These are phyloP conservation scores for Russula olivacea DNA, from an alignment of 768 basidiomycete genomes.

Conservation along the genomic window DNA sequence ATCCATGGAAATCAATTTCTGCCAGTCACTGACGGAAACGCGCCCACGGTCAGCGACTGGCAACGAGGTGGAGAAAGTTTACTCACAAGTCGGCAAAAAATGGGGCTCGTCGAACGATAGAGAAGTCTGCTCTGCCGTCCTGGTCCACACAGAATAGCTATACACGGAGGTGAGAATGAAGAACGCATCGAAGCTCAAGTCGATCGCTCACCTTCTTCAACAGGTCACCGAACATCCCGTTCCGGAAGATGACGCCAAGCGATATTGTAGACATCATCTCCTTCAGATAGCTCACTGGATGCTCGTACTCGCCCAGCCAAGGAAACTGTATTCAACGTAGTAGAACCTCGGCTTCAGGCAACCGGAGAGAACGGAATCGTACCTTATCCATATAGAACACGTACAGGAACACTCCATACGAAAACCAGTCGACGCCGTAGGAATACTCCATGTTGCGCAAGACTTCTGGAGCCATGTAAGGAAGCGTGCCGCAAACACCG, in stretches of 20 bases:
- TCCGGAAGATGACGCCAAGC: conserved; percentile 1
- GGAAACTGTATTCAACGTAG: conserved; percentile 9
- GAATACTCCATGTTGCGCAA: conserved; percentile 18
- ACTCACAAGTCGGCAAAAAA: conserved; percentile 18
- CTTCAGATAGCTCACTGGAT: conserved; percentile 16
- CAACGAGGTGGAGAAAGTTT: not conserved
- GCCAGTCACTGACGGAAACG: conserved; percentile 6
- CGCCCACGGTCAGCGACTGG: not conserved
- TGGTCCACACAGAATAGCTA: conserved; percentile 15
- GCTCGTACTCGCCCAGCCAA: conserved; percentile 14
- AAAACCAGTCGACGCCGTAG: conserved; percentile 23
- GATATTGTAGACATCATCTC: conserved; percentile 15
- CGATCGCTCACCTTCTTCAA: conserved; percentile 3
- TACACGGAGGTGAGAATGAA: not conserved
- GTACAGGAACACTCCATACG: conserved; percentile 22
- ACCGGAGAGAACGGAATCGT: not conserved
- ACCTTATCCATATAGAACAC: conserved; percentile 17
- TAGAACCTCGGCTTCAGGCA: not conserved
- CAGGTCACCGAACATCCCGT: conserved; percentile 8
- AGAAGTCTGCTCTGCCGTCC: conserved; percentile 10
- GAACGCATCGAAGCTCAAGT: not conserved
- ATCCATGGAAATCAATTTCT: not conserved
- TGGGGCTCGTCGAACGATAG: conserved; percentile 1
- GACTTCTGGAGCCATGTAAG: conserved; percentile 24
- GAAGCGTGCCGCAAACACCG: conserved; percentile 19